A percentile compares a stretch with the other conserved stretches of the same genome.
These are phyloP conservation scores for Cordyceps cateniannulata DNA, from an alignment of 2,329 filamentous ascomycete genomes.

Conservation along the genomic window DNA sequence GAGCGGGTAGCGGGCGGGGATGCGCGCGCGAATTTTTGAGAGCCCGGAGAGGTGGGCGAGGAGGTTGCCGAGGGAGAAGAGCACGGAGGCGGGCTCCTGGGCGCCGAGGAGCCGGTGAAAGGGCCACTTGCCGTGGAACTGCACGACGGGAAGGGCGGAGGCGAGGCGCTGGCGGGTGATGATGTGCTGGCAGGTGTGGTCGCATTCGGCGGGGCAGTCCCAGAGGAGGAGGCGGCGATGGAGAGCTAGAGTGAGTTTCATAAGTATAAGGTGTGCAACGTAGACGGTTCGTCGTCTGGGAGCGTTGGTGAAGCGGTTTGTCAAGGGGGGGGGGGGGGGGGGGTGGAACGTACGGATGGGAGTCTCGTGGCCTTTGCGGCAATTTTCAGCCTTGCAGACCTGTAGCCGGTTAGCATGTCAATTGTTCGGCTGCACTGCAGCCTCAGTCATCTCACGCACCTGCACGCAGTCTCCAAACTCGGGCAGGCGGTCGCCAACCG, in stretches of 20 bases:
- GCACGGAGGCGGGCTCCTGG: constrained; percentile 88
- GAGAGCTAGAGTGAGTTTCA: constrained; percentile 50
- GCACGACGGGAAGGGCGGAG: constrained; percentile 63
- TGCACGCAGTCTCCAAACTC: constrained; percentile 84
- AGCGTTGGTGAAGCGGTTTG: not conserved
- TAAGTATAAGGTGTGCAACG: constrained; percentile 3
- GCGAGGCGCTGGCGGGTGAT: constrained; percentile 67
- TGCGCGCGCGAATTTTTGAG: constrained; percentile 57
- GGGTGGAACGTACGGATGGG: constrained; percentile 59
- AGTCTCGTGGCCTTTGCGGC: constrained; percentile 54
- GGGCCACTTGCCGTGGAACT: constrained; percentile 99
- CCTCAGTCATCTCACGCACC: constrained; percentile 41
- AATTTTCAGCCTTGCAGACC: constrained; percentile 79
- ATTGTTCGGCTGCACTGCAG: no score
- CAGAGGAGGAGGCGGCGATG: constrained; percentile 83
- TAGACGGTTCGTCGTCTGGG: not conserved
- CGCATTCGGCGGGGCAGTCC: constrained; percentile 90
- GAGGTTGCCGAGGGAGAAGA: constrained; percentile 91
- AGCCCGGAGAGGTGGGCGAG: constrained; percentile 78
- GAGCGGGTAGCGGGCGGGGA: constrained; percentile 69
- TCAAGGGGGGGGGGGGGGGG: constrained; percentile 10
- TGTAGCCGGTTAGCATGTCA: constrained; percentile 28
- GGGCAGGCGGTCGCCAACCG: constrained; percentile 74
- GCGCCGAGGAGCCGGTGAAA: constrained; percentile 86
- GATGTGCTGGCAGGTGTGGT: constrained; percentile 96